These are phyloP conservation scores for Cytospora leucostoma DNA, from an alignment of 2,329 filamentous ascomycete species.

Conservation along the genomic window DNA sequence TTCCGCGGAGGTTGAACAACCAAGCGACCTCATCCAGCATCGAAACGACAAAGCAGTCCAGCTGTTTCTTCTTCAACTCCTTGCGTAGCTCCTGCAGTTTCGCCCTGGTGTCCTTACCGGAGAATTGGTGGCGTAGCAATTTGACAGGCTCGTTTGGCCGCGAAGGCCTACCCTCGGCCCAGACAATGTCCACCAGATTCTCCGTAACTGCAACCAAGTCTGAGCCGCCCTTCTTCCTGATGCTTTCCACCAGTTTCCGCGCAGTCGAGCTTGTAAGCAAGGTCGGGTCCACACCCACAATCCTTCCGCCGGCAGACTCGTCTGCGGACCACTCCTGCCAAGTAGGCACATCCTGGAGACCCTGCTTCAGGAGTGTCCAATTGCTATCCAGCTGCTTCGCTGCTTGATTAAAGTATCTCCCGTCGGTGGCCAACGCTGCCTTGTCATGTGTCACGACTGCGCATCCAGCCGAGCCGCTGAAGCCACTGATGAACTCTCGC, in stretches of 20 bases:
- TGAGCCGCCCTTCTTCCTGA: constrained; percentile 81
- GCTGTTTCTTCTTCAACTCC: constrained; percentile 88
- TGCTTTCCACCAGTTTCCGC: constrained; percentile 77
- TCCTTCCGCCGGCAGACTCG: constrained; percentile 82
- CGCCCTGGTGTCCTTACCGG: constrained; percentile 78
- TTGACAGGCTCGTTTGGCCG: constrained; percentile 76
- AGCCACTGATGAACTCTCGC: constrained; percentile 88
- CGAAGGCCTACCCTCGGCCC: constrained; percentile 72
- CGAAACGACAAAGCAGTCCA: constrained; percentile 83
- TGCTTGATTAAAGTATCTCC: constrained; percentile 97
- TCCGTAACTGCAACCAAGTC: constrained; percentile 73
- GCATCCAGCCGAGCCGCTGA: constrained; percentile 91
- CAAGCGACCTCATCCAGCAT: constrained; percentile 97
- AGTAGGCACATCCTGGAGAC: constrained; percentile 88
- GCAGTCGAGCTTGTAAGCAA: constrained; percentile 69
- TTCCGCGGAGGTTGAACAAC: constrained; percentile 96
- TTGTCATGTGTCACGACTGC: constrained; percentile 85
- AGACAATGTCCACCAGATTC: constrained; percentile 91
- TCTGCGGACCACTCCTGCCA: constrained; percentile 97
- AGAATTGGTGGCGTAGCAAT: constrained; percentile 69
- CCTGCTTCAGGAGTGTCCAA: constrained; percentile 90
- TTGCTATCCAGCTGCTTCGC: constrained; percentile 86
- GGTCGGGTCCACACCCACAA: constrained; percentile 87
- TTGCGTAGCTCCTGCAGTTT: constrained; percentile 89
- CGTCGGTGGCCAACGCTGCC: constrained; percentile 90